These are phyloP conservation scores for Macadamia tetraphylla DNA, from an alignment of 164 flowering plant genomes.

Conservation along the genomic window DNA sequence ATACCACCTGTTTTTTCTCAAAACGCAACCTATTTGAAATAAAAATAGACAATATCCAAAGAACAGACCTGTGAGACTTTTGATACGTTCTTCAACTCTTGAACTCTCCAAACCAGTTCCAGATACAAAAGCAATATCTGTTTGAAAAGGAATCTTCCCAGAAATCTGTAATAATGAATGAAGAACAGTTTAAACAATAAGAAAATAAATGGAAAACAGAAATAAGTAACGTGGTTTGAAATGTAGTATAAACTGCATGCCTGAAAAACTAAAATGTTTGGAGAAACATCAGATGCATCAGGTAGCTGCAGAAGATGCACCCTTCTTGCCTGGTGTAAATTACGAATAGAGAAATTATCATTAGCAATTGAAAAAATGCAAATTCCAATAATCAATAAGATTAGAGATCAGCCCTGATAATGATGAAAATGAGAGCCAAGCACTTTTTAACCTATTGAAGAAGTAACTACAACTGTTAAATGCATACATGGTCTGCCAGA, in stretches of 20 bases:
- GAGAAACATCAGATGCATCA: constrained; percentile 52
- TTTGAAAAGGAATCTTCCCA: constrained; percentile 58
- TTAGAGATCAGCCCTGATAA: not conserved
- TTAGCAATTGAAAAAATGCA: not conserved
- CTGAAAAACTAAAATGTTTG: constrained; percentile 85
- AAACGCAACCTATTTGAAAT: no score
- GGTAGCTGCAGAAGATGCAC: constrained; percentile 62
- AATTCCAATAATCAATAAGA: not conserved
- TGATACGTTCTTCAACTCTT: constrained; percentile 57
- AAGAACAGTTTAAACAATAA: not conserved
- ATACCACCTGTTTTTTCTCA: no score
- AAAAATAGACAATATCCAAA: not conserved
- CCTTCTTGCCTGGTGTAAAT: constrained; percentile 43
- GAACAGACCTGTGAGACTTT: constrained; percentile 64
- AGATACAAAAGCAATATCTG: constrained; percentile 72
- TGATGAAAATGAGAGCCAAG: not conserved
- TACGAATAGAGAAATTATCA: not conserved
- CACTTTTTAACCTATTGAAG: no score
- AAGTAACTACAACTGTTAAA: not conserved
- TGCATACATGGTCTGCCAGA: constrained; percentile 56
- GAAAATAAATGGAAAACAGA: not conserved
- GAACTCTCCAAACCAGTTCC: constrained; percentile 49
- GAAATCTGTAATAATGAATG: constrained; percentile 51
- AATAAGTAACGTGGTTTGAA: not conserved
- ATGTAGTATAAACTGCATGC: constrained; percentile 24